These are phyloP conservation scores for Auricularia sp. DNA, from an alignment of 768 basidiomycete genomes.

Conservation along the genomic window DNA sequence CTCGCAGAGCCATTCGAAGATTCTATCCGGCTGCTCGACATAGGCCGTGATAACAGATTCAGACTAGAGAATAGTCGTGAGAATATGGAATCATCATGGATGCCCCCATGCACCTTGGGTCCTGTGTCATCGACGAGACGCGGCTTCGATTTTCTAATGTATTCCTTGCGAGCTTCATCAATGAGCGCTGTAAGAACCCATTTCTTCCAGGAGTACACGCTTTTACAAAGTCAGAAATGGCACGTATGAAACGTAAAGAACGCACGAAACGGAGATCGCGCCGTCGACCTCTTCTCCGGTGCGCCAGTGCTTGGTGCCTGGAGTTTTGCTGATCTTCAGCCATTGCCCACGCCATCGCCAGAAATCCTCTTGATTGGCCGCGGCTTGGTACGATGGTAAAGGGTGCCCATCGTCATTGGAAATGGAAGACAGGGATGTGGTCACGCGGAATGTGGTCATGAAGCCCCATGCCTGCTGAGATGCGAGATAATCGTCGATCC, in stretches of 20 bases:
- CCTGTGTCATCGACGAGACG: slow-evolving; percentile 21
- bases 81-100: slow-evolving; percentile 6
- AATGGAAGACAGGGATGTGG: not conserved
- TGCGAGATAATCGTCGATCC: not conserved
- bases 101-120: not conserved
- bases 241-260: not conserved
- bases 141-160: slow-evolving; percentile 31
- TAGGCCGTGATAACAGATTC: not conserved
- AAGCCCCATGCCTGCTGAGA: not conserved
- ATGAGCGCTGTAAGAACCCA: slow-evolving; percentile 32
- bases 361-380: not conserved
- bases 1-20: not conserved
- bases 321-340: not conserved
- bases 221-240: slow-evolving; percentile 9
- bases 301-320: not conserved
- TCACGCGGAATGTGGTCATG: not conserved
- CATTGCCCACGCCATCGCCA: not conserved
- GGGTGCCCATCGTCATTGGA: not conserved
- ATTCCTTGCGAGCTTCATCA: slow-evolving; percentile 32
- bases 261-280: not conserved
- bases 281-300: not conserved
- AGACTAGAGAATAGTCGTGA: not conserved
- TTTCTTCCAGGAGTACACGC: slow-evolving; percentile 37
- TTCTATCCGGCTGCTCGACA: slow-evolving; percentile 1
- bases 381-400: not conserved